These are phyloP conservation scores for Ballota nigra DNA, from an alignment of 257 asterid genomes.

Conservation along the genomic window DNA sequence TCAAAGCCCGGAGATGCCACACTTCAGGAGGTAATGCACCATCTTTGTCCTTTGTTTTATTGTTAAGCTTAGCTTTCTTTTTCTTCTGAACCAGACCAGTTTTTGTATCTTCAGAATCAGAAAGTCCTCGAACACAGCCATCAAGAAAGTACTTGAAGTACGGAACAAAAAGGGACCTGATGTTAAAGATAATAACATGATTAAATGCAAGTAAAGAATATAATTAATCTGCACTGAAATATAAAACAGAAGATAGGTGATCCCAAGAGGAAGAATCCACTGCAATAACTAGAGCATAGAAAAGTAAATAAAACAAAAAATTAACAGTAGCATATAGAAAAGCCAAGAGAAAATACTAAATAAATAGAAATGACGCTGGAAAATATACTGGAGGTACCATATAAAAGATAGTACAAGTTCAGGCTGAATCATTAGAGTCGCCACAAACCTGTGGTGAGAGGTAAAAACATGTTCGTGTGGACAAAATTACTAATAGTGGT, in stretches of 20 bases:
- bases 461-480: not conserved
- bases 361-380: no score
- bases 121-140: conserved; percentile 70
- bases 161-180: conserved; percentile 85
- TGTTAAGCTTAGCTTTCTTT: conserved; percentile 63
- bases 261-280: not conserved
- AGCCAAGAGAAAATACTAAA: not conserved
- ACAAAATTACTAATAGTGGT: not conserved
- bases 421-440: no score
- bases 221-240: not conserved
- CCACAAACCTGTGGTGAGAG: not conserved
- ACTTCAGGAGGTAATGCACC: conserved; percentile 38
- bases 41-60: conserved; percentile 36
- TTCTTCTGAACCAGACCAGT: conserved; percentile 44
- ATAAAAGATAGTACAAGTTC: no score
- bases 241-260: not conserved
- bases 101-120: conserved; percentile 35
- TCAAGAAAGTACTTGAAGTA: conserved; percentile 82
- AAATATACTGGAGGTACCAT: no score
- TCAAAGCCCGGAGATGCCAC: conserved; percentile 81
- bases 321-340: not conserved
- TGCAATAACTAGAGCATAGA: not conserved
- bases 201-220: not conserved
- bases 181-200: not conserved
- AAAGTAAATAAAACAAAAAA: not conserved